Evolutionary conservation across 768 basidiomycete genomes (phyloP).

Genomic region (Termitomyces sp.): DNA sequence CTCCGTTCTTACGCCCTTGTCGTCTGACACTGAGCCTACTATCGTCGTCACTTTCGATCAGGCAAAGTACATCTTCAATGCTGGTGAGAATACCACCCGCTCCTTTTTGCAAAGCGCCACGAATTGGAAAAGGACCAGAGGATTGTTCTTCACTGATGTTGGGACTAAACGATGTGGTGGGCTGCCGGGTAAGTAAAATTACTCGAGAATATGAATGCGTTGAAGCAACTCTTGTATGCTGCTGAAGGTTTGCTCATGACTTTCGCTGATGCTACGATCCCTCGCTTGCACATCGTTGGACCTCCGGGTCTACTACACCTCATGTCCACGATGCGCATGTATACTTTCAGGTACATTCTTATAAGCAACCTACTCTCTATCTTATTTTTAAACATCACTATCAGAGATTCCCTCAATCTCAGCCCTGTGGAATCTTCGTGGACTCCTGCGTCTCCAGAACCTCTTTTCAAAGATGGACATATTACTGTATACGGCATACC

Average conservation of each 20-base stretch:
- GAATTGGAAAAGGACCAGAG: slow-evolving; percentile 61
- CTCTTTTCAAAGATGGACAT: slow-evolving; percentile 57
- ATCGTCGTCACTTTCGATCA: slow-evolving; percentile 70
- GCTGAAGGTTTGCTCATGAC: slow-evolving; percentile 68
- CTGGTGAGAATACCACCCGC: slow-evolving; percentile 74
- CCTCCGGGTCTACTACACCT: slow-evolving; percentile 69
- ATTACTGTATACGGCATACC: slow-evolving; percentile 62
- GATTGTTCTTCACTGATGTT: slow-evolving; percentile 67
- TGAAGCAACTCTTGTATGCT: not conserved
- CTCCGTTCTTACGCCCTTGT: slow-evolving; percentile 48
- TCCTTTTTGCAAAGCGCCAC: slow-evolving; percentile 62
- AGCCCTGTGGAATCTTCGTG: slow-evolving; percentile 37
- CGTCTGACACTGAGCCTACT: slow-evolving; percentile 79
- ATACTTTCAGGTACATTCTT: slow-evolving; percentile 53
- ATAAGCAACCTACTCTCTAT: not conserved
- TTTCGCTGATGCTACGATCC: slow-evolving; percentile 63
- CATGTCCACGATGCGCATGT: slow-evolving; percentile 65
- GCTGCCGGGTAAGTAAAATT: slow-evolving; percentile 50
- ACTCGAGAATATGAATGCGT: not conserved
- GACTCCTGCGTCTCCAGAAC: slow-evolving; percentile 22
- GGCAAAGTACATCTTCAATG: slow-evolving; percentile 86
- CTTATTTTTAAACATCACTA: not conserved
- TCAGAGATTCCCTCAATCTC: slow-evolving; percentile 47
- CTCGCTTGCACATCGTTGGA: slow-evolving; percentile 57
- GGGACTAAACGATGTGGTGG: slow-evolving; percentile 62